phyloP scores from a whole-genome alignment of 352 stramenopile species.

The Phytophthora pluvialis region DNA sequence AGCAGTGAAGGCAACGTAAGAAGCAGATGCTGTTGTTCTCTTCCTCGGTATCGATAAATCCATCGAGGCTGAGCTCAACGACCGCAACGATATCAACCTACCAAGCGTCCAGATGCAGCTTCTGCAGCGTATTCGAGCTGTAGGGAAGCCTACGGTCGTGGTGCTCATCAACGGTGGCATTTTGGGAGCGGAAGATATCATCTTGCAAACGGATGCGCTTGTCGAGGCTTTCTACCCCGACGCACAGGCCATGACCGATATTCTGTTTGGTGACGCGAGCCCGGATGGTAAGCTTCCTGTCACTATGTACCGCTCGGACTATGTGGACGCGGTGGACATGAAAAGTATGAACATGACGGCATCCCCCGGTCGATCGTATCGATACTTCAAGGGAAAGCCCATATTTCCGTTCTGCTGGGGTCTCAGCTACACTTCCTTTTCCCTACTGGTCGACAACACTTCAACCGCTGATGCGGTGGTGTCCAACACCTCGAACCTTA shows the following conservation, averaged over 20 bases:
- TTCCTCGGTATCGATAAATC: slow-evolving; percentile 86
- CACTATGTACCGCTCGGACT: slow-evolving; percentile 88
- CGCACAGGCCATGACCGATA: slow-evolving; percentile 75
- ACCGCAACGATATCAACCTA: slow-evolving; percentile 80
- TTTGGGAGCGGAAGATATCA: slow-evolving; percentile 76
- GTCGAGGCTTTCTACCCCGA: slow-evolving; percentile 87
- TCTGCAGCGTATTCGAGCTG: slow-evolving; percentile 64
- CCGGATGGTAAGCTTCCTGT: slow-evolving; percentile 85
- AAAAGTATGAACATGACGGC: slow-evolving; percentile 92
- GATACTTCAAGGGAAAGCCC: slow-evolving; percentile 90
- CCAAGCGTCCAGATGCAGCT: slow-evolving; percentile 80
- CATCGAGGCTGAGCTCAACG: slow-evolving; percentile 76
- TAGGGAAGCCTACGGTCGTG: slow-evolving; percentile 74
- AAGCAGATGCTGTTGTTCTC: slow-evolving; percentile 68
- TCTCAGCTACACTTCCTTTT: slow-evolving; percentile 91
- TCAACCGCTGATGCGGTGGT: too few relatives aligned
- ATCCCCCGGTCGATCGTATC: slow-evolving; percentile 90
- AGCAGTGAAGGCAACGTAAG: slow-evolving; percentile 44
- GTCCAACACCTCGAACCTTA: slow-evolving; percentile 7
- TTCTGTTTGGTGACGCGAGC: slow-evolving; percentile 86
- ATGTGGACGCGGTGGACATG: slow-evolving; percentile 77
- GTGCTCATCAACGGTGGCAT: slow-evolving; percentile 91
- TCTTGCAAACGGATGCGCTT: slow-evolving; percentile 67
- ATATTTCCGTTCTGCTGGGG: slow-evolving; percentile 92
- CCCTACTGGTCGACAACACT: slow-evolving; percentile 55